Evolutionary conservation across 2,329 filamentous ascomycete species (phyloP).

Genomic region (Colletotrichum phormii): DNA sequence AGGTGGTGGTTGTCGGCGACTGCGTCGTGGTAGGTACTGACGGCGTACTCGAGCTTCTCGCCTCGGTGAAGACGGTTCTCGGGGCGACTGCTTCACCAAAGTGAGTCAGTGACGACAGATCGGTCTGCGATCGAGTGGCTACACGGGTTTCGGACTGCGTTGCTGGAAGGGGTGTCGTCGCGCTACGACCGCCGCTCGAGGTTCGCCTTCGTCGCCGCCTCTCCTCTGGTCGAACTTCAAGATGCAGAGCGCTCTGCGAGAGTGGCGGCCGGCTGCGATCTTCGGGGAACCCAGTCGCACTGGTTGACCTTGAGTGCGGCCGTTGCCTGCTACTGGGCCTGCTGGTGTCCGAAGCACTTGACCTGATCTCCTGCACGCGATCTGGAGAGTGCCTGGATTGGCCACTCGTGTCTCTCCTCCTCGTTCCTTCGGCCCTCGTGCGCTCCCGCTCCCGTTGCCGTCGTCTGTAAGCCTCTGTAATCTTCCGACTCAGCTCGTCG

Average conservation of each 20-base stretch:
- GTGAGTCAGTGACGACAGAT: constrained; percentile 63
- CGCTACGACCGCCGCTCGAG: constrained; percentile 66
- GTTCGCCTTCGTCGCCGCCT: constrained; percentile 60
- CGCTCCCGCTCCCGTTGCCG: constrained; percentile 75
- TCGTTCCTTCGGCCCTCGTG: constrained; percentile 35
- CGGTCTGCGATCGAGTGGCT: constrained; percentile 73
- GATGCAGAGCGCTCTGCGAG: constrained; percentile 55
- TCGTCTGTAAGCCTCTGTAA: constrained; percentile 87
- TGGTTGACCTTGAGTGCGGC: constrained; percentile 59
- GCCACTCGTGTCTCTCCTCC: constrained; percentile 56
- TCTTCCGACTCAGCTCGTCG: constrained; percentile 89
- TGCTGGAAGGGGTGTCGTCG: constrained; percentile 60
- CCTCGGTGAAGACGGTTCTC: constrained; percentile 55
- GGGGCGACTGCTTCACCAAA: constrained; percentile 50
- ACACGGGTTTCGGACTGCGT: constrained; percentile 58
- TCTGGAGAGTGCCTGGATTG: constrained; percentile 49
- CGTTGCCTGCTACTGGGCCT: constrained; percentile 43
- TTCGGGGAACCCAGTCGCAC: constrained; percentile 55
- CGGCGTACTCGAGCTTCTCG: constrained; percentile 54
- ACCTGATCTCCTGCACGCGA: constrained; percentile 28
- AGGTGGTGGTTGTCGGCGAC: constrained; percentile 26
- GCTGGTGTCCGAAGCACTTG: constrained; percentile 41
- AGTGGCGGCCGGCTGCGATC: constrained; percentile 64
- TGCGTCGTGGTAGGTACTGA: constrained; percentile 44
- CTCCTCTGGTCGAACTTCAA: constrained; percentile 63